These are phyloP conservation scores for Lyophyllum decastes DNA, from an alignment of 768 basidiomycete genomes.

Conservation along the genomic window DNA sequence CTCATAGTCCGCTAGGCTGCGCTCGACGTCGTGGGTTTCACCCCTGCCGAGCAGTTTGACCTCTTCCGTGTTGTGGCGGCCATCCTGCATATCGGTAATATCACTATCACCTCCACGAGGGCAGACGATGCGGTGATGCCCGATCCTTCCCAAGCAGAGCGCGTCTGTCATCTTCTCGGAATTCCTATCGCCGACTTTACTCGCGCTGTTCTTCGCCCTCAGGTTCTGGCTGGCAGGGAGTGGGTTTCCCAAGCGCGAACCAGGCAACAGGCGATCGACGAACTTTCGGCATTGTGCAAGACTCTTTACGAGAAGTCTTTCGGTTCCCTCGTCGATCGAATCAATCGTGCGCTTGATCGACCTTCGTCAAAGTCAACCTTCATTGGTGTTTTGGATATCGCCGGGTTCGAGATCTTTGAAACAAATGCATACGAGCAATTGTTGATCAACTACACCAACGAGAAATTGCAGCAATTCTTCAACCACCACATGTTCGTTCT, in stretches of 20 bases:
- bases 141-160: slow-evolving; percentile 84
- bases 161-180: slow-evolving; percentile 88
- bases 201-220: slow-evolving; percentile 85
- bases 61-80: slow-evolving; percentile 94
- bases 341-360: slow-evolving; percentile 92
- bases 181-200: slow-evolving; percentile 86
- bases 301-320: slow-evolving; percentile 98
- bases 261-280: slow-evolving; percentile 88
- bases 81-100: slow-evolving; percentile 95
- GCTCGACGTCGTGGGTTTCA: slow-evolving; percentile 88
- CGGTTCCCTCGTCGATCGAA: slow-evolving; percentile 88
- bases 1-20: slow-evolving; percentile 52
- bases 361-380: slow-evolving; percentile 91
- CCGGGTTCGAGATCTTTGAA: slow-evolving; percentile 97
- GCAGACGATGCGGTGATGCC: slow-evolving; percentile 80
- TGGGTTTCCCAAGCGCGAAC: slow-evolving; percentile 96
- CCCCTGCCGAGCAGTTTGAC: slow-evolving; percentile 80
- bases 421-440: slow-evolving; percentile 96
- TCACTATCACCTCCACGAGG: slow-evolving; percentile 75
- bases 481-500: slow-evolving; percentile 99
- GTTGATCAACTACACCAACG: slow-evolving; percentile 98
- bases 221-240: slow-evolving; percentile 91
- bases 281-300: slow-evolving; percentile 89
- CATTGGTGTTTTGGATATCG: slow-evolving; percentile 98
- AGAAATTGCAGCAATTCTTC: slow-evolving; percentile 97